A percentile compares a stretch with the other conserved stretches of the same genome.
phyloP scores from a whole-genome alignment of 805 yeast genomes.

The Sporopachydermia lactativora region DNA sequence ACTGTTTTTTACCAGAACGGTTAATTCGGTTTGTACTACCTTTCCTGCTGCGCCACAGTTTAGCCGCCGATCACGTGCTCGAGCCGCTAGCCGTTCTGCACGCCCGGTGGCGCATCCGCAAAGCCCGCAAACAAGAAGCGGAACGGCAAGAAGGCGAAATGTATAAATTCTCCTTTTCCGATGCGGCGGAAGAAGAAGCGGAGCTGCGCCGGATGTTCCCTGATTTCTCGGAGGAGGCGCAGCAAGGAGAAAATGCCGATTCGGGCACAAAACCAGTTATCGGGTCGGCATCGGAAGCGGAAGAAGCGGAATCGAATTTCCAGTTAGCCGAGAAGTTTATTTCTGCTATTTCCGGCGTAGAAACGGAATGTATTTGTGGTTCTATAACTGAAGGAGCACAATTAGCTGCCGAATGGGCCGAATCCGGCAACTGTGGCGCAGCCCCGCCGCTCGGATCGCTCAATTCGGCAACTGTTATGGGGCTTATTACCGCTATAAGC shows the following conservation, averaged over 20 bases:
- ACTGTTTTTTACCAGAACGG: slow-evolving; percentile 2
- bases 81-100: slow-evolving; percentile 43
- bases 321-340: slow-evolving; percentile 36
- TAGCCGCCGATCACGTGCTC: not conserved
- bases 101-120: slow-evolving; percentile 70
- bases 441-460: too few relatives aligned
- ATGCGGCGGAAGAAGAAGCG: slow-evolving; percentile 48
- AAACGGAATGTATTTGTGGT: not conserved
- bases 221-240: slow-evolving; percentile 59
- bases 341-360: not conserved
- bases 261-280: slow-evolving; percentile 14
- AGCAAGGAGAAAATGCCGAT: slow-evolving; percentile 17
- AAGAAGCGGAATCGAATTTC: slow-evolving; percentile 33
- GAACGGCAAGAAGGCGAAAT: slow-evolving; percentile 45
- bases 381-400: not conserved
- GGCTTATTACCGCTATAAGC: not conserved
- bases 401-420: not conserved
- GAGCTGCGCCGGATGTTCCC: slow-evolving; percentile 79
- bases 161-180: slow-evolving; percentile 50
- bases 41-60: not conserved
- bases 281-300: slow-evolving; percentile 7
- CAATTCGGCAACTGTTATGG: not conserved
- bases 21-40: not conserved
- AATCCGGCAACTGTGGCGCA: slow-evolving; percentile 1
- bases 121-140: slow-evolving; percentile 50